Evolutionary conservation across 495 filamentous ascomycete genomes (phyloP).

Genomic region (Aspergillus nanangensis): DNA sequence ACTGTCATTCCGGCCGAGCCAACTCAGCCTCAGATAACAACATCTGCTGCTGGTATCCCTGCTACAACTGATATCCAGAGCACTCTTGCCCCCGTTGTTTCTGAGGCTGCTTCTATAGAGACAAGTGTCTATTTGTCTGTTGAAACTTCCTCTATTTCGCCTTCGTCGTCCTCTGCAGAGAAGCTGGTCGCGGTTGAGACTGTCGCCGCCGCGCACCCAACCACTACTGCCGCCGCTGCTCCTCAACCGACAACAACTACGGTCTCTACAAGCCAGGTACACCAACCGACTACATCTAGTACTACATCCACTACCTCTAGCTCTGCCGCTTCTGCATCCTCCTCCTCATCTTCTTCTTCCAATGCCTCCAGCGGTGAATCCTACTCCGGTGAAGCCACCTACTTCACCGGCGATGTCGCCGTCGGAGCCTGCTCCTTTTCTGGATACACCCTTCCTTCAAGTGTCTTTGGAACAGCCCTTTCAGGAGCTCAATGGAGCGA

Average conservation of each 20-base stretch:
- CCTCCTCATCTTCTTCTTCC: constrained; percentile 3
- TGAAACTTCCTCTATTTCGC: no score
- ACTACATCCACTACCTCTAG: constrained; percentile 11
- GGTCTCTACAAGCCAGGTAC: no score
- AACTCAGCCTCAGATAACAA: no score
- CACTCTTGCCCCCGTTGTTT: no score
- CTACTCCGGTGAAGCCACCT: constrained; percentile 40
- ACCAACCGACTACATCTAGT: no score
- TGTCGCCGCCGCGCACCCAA: constrained; percentile 10
- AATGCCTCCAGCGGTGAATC: constrained; percentile 12
- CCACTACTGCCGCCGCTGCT: constrained; percentile 4
- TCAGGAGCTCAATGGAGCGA: constrained; percentile 46
- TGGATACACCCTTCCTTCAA: constrained; percentile 52
- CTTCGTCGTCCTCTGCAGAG: constrained; percentile 4
- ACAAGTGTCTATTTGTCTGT: no score
- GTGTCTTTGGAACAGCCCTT: constrained; percentile 51
- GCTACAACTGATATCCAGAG: no score
- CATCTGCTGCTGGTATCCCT: no score
- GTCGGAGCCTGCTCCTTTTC: constrained; percentile 56
- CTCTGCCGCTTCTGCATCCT: constrained; percentile 11
- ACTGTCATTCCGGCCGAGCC: neutral
- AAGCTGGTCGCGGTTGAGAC: constrained; percentile 3
- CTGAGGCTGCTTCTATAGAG: constrained; percentile 5
- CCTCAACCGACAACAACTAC: neutral
- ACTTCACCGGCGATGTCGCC: constrained; percentile 53